Evolutionary conservation across 257 asterid species (phyloP).

Genomic region (Solanum neorickii): DNA sequence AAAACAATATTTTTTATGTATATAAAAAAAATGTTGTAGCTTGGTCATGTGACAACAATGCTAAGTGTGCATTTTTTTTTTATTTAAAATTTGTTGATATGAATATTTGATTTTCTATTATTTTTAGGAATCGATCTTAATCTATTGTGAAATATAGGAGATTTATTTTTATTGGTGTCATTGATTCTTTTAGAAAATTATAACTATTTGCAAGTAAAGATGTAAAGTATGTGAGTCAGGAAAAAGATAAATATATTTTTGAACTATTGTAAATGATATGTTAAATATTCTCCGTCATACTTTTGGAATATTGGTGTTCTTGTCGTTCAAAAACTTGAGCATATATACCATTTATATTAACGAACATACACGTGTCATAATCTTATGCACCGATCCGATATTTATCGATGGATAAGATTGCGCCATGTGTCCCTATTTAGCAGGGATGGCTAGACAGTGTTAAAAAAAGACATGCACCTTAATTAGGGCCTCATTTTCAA

Average conservation of each 20-base stretch:
- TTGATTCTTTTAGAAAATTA: neutral
- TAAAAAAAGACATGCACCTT: too few species aligned
- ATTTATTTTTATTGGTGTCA: neutral
- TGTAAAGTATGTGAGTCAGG: neutral
- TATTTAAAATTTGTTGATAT: neutral
- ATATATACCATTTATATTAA: too few species aligned
- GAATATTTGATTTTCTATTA: neutral
- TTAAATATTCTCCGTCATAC: rapidly evolving
- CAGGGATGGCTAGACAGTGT: too few species aligned
- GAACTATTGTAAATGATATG: too few species aligned
- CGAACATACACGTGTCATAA: too few species aligned
- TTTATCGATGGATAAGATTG: too few species aligned
- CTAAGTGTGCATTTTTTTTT: neutral
- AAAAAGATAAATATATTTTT: too few species aligned
- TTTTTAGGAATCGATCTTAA: neutral
- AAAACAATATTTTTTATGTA: neutral
- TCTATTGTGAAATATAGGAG: neutral
- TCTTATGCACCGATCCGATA: too few species aligned
- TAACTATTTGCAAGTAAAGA: neutral
- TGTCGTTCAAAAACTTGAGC: too few species aligned
- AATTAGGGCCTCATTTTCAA: too few species aligned
- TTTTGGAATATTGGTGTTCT: too few species aligned
- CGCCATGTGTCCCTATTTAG: too few species aligned
- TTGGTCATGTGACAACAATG: neutral
- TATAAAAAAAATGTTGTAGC: neutral